A percentile compares a stretch with the other conserved stretches of the same genome.
Evolutionary conservation across 768 basidiomycete genomes (phyloP).

Genomic region (Pisolithus sp.): DNA sequence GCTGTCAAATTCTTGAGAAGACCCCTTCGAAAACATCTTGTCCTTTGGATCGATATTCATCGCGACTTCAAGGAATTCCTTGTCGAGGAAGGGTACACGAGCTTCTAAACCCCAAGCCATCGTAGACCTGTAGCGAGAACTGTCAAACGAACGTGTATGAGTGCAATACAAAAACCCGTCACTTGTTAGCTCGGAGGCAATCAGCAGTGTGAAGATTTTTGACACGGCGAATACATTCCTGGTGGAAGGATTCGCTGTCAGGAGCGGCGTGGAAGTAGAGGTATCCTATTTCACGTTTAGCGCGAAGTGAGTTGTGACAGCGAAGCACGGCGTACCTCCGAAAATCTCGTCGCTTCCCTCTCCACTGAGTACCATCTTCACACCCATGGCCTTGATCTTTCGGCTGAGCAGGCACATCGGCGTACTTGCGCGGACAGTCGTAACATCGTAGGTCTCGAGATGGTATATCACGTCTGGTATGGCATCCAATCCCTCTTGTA

Average conservation of each 20-base stretch:
- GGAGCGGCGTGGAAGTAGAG: slow-evolving; percentile 99
- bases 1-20: slow-evolving; percentile 61
- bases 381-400: slow-evolving; percentile 99
- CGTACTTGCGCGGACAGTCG: slow-evolving; percentile 94
- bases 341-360: slow-evolving; percentile 98
- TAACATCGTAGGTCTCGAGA: slow-evolving; percentile 98
- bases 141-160: neutral
- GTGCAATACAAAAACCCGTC: slow-evolving; percentile 15
- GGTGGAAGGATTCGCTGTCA: slow-evolving; percentile 81
- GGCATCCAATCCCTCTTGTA: slow-evolving; percentile 96
- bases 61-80: slow-evolving; percentile 86
- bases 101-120: slow-evolving; percentile 99
- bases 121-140: slow-evolving; percentile 59
- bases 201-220: slow-evolving; percentile 98
- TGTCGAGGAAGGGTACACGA: slow-evolving; percentile 98
- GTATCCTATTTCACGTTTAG: slow-evolving; percentile 57
- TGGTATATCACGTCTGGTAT: slow-evolving; percentile 97
- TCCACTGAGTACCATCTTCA: slow-evolving; percentile 98
- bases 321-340: slow-evolving; percentile 53
- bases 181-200: slow-evolving; percentile 98
- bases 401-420: slow-evolving; percentile 98
- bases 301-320: neutral
- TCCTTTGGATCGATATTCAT: slow-evolving; percentile 86
- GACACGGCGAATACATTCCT: slow-evolving; percentile 89
- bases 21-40: slow-evolving; percentile 88